Percentiles rank a stretch among this genome's conserved stretches.
Evolutionary conservation across 176 grass and related monocot species (phyloP).

Genomic region (Lolium perenne): DNA sequence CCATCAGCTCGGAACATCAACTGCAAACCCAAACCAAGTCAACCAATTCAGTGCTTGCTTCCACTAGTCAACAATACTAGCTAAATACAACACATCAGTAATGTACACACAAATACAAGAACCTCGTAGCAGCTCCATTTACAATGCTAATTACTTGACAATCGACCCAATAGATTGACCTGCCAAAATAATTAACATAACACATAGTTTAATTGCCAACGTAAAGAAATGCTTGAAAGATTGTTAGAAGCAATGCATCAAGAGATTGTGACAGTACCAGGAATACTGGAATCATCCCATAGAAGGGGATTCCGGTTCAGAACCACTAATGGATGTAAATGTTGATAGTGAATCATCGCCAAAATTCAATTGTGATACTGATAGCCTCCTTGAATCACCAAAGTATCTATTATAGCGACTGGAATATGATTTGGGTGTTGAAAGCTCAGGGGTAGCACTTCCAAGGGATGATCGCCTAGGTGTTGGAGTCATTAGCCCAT

Average conservation of each 20-base stretch:
- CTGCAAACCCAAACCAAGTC: slow-evolving; percentile 49
- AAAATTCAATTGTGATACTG: slow-evolving; percentile 69
- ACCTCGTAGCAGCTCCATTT: slow-evolving; percentile 31
- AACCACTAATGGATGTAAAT: slow-evolving; percentile 96
- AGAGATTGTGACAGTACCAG: slow-evolving; percentile 39
- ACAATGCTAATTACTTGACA: slow-evolving; percentile 42
- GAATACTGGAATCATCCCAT: slow-evolving; percentile 43
- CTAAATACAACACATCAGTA: slow-evolving; percentile 47
- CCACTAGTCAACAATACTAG: slow-evolving; percentile 33
- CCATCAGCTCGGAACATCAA: slow-evolving; percentile 30
- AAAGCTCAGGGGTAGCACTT: slow-evolving; percentile 79
- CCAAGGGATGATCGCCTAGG: slow-evolving; percentile 68
- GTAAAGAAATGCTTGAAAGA: slow-evolving; percentile 22
- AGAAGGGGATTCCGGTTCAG: slow-evolving; percentile 90
- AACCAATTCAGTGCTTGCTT: slow-evolving; percentile 34
- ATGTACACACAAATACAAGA: slow-evolving; percentile 48
- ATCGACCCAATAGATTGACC: slow-evolving; percentile 36
- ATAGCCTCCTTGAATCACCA: slow-evolving; percentile 65
- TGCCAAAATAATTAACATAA: slow-evolving; percentile 40
- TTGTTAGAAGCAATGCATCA: slow-evolving; percentile 9
- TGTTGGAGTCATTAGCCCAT: slow-evolving; percentile 84
- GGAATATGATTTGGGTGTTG: slow-evolving; percentile 85
- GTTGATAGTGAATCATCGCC: slow-evolving; percentile 86
- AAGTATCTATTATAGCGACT: slow-evolving; percentile 79
- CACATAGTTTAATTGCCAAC: neutral